Conservation (phyloP, 2,329 filamentous ascomycete species). For the Colletotrichum karsti region DNA sequence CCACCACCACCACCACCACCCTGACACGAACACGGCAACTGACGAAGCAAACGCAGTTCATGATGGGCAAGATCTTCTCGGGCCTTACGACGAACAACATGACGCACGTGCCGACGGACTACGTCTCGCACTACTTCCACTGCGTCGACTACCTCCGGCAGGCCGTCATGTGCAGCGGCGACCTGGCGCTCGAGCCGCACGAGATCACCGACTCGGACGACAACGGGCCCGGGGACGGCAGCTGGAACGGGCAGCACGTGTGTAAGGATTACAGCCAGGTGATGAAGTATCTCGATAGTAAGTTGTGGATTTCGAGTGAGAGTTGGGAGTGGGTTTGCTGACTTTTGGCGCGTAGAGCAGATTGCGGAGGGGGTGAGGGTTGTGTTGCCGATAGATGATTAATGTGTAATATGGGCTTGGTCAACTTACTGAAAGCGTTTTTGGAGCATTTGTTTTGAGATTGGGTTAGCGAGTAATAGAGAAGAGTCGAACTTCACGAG, state of each 20-base stretch:
- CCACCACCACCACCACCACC: too few species aligned
- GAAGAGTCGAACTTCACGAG: too few species aligned
- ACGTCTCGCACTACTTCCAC: constrained; percentile 47
- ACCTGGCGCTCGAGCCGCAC: constrained; percentile 45
- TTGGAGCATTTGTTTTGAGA: too few species aligned
- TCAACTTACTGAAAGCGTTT: neutral
- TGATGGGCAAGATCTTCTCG: constrained; percentile 44
- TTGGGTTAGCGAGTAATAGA: too few species aligned
- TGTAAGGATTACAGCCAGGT: constrained; percentile 48
- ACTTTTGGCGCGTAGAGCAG: constrained; percentile 25
- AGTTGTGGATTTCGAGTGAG: neutral
- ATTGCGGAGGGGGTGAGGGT: constrained; percentile 33
- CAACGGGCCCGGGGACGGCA: constrained; percentile 44
- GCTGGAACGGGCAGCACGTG: constrained; percentile 51
- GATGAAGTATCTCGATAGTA: constrained; percentile 44
- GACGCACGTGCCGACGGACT: constrained; percentile 34
- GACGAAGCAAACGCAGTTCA: constrained; percentile 33
- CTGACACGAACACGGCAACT: neutral
- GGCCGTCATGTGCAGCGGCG: constrained; percentile 46
- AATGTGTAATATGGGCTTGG: neutral
- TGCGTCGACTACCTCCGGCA: constrained; percentile 52
- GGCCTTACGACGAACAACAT: constrained; percentile 31
- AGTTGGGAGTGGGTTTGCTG: neutral
- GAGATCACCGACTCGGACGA: constrained; percentile 47
- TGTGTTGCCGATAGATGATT: constrained; percentile 35